Percentiles rank a stretch among this genome's conserved stretches.
phyloP scores from a whole-genome alignment of 2,329 filamentous ascomycete genomes.

The Cadophora sp. region DNA sequence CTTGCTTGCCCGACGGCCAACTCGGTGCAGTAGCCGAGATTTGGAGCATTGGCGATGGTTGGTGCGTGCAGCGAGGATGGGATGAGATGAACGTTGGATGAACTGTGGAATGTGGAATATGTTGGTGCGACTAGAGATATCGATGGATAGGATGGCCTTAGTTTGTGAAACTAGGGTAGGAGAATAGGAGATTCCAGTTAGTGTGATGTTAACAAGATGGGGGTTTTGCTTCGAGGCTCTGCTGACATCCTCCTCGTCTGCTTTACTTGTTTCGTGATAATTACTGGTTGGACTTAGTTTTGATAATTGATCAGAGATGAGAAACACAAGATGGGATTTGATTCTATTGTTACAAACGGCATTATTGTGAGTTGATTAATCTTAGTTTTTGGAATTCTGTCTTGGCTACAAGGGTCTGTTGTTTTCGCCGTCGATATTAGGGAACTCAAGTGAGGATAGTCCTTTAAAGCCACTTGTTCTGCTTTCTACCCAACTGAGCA shows the following conservation, averaged over 20 bases:
- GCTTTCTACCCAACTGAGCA: too few relatives aligned
- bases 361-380: conserved; percentile 46
- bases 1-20: conserved; percentile 23
- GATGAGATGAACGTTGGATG: background rate
- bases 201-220: background rate
- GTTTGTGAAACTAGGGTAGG: too few relatives aligned
- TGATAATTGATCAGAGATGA: too few relatives aligned
- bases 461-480: too few relatives aligned
- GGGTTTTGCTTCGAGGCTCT: conserved; percentile 7
- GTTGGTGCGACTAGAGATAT: background rate
- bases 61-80: background rate
- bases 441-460: background rate
- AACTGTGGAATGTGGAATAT: background rate
- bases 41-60: background rate
- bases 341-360: conserved; percentile 51
- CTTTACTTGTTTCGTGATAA: conserved; percentile 1
- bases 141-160: background rate
- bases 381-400: background rate
- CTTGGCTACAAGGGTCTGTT: background rate
- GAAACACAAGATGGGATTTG: conserved; percentile 43
- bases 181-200: too few relatives aligned
- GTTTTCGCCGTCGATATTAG: background rate
- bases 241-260: background rate
- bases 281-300: background rate
- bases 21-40: background rate